A percentile compares a stretch with the other conserved stretches of the same genome.
Evolutionary conservation across 306 rosid species (phyloP).

Genomic region (Acmispon strigosus): DNA sequence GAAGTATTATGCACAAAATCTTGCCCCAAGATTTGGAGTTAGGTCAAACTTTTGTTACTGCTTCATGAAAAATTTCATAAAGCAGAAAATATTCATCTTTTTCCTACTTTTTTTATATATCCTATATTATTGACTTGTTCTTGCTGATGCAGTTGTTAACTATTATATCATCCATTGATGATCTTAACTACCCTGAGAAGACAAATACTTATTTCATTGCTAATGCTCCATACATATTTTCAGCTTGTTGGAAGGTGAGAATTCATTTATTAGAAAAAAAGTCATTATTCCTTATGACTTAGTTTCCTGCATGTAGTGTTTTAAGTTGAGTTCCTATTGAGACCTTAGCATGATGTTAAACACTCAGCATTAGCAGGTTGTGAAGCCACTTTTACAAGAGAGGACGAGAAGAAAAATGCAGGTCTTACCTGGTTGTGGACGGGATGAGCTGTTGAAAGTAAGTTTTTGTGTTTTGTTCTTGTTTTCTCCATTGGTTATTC

Average conservation of each 20-base stretch:
- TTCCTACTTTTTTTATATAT: background rate
- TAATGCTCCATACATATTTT: conserved; percentile 81
- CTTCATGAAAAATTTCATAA: background rate
- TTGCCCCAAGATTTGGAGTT: background rate
- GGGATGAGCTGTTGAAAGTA: conserved; percentile 84
- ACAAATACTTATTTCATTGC: conserved; percentile 77
- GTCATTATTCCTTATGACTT: conserved; percentile 17
- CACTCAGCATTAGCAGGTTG: conserved; percentile 53
- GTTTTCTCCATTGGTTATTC: background rate
- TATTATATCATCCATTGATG: conserved; percentile 81
- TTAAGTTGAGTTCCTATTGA: conserved; percentile 10
- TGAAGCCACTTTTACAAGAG: conserved; percentile 95
- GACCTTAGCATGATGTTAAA: conserved; percentile 15
- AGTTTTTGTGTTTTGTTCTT: background rate
- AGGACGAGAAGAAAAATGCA: conserved; percentile 85
- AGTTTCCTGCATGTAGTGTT: background rate
- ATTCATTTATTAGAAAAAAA: background rate
- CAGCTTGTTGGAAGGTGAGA: conserved; percentile 96
- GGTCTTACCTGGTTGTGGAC: conserved; percentile 82
- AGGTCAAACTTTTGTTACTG: background rate
- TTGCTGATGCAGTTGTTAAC: conserved; percentile 63
- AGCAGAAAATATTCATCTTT: background rate
- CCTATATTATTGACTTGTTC: conserved; percentile 14
- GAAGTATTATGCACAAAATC: background rate
- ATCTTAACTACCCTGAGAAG: conserved; percentile 93